Percentiles rank a stretch among this genome's conserved stretches.
These are phyloP conservation scores for Jamesozyma spencerorum DNA, from an alignment of 805 yeast species.

Conservation along the genomic window DNA sequence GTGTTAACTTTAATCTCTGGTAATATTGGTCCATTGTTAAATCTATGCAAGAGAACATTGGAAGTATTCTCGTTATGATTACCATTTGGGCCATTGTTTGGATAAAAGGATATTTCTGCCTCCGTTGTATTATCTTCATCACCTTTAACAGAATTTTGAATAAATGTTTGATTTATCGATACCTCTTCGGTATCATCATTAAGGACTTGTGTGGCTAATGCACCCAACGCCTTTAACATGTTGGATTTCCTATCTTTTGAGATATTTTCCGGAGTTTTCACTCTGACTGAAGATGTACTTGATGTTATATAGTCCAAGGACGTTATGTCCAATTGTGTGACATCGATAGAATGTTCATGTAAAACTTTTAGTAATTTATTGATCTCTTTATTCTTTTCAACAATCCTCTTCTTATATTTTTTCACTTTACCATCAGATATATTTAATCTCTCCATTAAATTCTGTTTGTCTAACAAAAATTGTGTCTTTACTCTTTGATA, in stretches of 20 bases:
- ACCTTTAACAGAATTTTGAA: conserved; percentile 5
- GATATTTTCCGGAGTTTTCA: conserved; percentile 4
- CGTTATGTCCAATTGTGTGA: conserved; percentile 6
- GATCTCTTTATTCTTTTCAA: conserved; percentile 38
- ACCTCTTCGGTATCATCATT: conserved; percentile 25
- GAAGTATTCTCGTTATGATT: conserved; percentile 1
- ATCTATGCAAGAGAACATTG: conserved; percentile 5
- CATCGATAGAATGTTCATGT: conserved; percentile 14
- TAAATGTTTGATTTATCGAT: conserved; percentile 9
- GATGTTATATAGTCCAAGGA: conserved; percentile 7
- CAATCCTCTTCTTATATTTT: conserved; percentile 37
- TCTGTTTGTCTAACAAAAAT: conserved; percentile 27
- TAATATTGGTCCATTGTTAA: conserved; percentile 6
- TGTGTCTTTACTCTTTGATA: conserved; percentile 28
- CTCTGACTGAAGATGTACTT: conserved; percentile 6
- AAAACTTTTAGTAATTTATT: conserved; percentile 32
- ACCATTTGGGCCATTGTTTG: neutral
- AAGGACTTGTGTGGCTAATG: conserved; percentile 46
- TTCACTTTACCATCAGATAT: conserved; percentile 36
- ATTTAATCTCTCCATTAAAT: conserved; percentile 32
- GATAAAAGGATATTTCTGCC: conserved; percentile 10
- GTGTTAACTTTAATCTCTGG: conserved; percentile 4
- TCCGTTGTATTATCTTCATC: conserved; percentile 13
- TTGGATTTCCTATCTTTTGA: conserved; percentile 6
- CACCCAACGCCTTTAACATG: conserved; percentile 43